These are phyloP conservation scores for Ophidiomyces ophidiicola DNA, from an alignment of 2,329 filamentous ascomycete species.

Conservation along the genomic window DNA sequence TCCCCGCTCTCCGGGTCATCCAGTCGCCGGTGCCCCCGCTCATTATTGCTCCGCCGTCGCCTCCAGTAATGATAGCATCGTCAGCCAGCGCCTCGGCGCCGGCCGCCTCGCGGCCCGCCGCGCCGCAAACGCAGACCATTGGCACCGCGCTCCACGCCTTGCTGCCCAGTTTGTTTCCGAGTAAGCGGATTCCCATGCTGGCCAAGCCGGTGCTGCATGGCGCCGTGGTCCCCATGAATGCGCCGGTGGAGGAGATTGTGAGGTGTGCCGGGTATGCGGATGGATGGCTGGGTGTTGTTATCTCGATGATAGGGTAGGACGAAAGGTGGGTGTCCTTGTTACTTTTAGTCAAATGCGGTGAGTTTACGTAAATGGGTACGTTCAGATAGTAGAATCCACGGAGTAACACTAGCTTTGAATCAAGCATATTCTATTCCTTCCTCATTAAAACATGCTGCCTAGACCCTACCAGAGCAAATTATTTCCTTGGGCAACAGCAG, in stretches of 20 bases:
- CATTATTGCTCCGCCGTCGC: constrained; percentile 21
- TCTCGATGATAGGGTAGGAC: constrained; percentile 44
- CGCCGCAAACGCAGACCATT: constrained; percentile 51
- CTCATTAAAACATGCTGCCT: too few relatives aligned
- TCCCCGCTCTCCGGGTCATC: constrained; percentile 50
- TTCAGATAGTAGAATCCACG: too few relatives aligned
- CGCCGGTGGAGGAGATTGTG: constrained; percentile 71
- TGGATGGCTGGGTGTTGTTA: constrained; percentile 76
- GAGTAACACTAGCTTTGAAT: too few relatives aligned
- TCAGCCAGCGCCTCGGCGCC: constrained; percentile 16
- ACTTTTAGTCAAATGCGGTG: not conserved
- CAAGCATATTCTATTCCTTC: too few relatives aligned
- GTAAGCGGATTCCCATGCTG: constrained; percentile 67
- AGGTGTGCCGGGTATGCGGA: constrained; percentile 76
- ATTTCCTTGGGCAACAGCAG: too few relatives aligned
- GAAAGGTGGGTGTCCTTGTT: not conserved
- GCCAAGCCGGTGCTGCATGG: constrained; percentile 81
- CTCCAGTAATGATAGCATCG: constrained; percentile 13
- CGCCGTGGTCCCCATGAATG: constrained; percentile 64
- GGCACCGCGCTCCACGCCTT: constrained; percentile 64
- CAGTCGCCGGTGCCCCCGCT: constrained; percentile 58
- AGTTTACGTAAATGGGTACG: too few relatives aligned
- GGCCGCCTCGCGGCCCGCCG: constrained; percentile 11
- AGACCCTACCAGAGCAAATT: too few relatives aligned
- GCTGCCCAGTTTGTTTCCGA: constrained; percentile 75